Evolutionary conservation across 2,329 filamentous ascomycete species (phyloP).

Genomic region (Colletotrichum tanaceti): DNA sequence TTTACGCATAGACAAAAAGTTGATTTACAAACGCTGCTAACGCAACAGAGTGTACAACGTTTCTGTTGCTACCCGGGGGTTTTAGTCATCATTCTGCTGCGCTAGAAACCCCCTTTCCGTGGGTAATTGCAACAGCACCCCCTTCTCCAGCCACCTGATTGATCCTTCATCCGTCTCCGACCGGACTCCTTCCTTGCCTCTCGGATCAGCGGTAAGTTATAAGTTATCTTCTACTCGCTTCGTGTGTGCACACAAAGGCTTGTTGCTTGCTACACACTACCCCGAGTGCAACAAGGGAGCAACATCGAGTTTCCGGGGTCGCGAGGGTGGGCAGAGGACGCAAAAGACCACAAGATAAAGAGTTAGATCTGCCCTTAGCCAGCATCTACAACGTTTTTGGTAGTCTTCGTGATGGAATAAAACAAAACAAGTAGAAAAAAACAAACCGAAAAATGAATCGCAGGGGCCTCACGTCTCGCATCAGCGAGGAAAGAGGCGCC

Average conservation of each 20-base stretch:
- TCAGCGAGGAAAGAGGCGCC: constrained; percentile 37
- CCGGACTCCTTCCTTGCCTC: not conserved
- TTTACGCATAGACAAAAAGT: no score
- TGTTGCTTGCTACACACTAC: not conserved
- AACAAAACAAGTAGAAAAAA: constrained; percentile 3
- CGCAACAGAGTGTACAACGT: no score
- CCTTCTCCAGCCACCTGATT: not conserved
- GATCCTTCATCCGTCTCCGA: no score
- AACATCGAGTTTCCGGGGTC: not conserved
- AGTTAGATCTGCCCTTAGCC: not conserved
- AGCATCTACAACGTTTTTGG: not conserved
- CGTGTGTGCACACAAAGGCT: no score
- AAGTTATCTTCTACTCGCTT: not conserved
- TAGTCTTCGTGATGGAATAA: not conserved
- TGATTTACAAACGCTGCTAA: no score
- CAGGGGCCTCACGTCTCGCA: constrained; percentile 40
- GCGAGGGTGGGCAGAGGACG: not conserved
- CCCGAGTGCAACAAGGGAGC: not conserved
- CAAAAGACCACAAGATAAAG: not conserved
- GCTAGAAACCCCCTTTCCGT: no score
- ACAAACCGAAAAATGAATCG: constrained; percentile 29
- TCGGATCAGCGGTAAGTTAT: not conserved
- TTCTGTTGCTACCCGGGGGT: no score
- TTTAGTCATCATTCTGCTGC: no score
- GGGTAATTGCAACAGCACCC: not conserved